Conservation (phyloP, 2,329 filamentous ascomycete species). For the Aschersonia sp. region DNA sequence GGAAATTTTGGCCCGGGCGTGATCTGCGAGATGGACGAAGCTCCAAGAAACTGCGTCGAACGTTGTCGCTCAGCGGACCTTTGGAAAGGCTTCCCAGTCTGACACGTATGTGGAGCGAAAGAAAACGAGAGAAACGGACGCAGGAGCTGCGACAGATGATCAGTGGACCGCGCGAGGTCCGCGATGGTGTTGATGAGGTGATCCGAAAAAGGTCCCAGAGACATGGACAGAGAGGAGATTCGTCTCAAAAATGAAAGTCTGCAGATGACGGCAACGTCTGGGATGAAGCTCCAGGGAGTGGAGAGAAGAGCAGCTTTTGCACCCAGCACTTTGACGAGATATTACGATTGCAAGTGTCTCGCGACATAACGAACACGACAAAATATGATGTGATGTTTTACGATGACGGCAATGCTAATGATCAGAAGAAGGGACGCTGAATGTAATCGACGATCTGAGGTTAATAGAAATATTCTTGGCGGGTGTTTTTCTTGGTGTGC, state of each 20-base stretch:
- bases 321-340: too few relatives aligned
- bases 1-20: constrained; percentile 17
- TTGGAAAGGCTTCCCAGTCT: constrained; percentile 39
- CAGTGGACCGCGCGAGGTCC: constrained; percentile 41
- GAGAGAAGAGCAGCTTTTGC: too few relatives aligned
- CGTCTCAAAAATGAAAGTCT: neutral
- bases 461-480: neutral
- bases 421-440: neutral
- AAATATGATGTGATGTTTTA: neutral
- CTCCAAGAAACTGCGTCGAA: constrained; percentile 15
- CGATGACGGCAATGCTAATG: neutral
- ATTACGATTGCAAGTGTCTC: neutral
- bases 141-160: constrained; percentile 46
- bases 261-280: neutral
- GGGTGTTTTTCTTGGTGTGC: too few relatives aligned
- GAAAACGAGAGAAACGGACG: constrained; percentile 41
- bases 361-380: neutral
- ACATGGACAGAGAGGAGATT: neutral
- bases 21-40: constrained; percentile 12
- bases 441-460: neutral
- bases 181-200: constrained; percentile 43
- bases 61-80: constrained; percentile 28
- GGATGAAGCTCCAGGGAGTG: neutral
- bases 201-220: constrained; percentile 24
- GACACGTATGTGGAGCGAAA: constrained; percentile 41